Conservation (phyloP, 441 rosid genomes). For the Melastoma candidum region DNA sequence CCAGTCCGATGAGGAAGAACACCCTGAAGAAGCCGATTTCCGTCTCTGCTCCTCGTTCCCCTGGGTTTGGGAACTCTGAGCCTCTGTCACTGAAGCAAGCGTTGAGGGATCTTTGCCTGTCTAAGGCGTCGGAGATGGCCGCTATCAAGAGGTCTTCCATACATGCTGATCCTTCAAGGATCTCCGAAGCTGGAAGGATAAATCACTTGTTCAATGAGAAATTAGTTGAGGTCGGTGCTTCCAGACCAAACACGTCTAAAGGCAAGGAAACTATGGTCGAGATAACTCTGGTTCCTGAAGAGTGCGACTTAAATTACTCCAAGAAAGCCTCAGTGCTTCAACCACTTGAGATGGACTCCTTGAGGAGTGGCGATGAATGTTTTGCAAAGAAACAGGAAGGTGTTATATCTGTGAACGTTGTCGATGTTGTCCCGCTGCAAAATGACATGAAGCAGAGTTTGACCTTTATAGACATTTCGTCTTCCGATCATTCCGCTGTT, state of each 20-base stretch:
- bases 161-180: slow-evolving; percentile 38
- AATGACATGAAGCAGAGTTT: no score
- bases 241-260: slow-evolving; percentile 28
- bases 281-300: slow-evolving; percentile 43
- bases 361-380: slow-evolving; percentile 23
- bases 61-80: slow-evolving; percentile 53
- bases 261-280: slow-evolving; percentile 46
- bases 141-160: slow-evolving; percentile 66
- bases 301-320: slow-evolving; percentile 29
- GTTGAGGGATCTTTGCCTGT: slow-evolving; percentile 74
- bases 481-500: no score
- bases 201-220: slow-evolving; percentile 63
- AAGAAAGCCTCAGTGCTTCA: slow-evolving; percentile 32
- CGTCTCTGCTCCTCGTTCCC: slow-evolving; percentile 51
- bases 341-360: slow-evolving; percentile 33
- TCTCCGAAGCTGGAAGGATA: slow-evolving; percentile 83
- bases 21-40: slow-evolving; percentile 60
- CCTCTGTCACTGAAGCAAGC: slow-evolving; percentile 83
- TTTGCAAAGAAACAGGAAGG: not conserved
- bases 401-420: no score
- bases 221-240: slow-evolving; percentile 39
- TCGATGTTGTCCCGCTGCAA: no score
- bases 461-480: no score
- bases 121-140: slow-evolving; percentile 96
- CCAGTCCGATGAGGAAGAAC: slow-evolving; percentile 37